Percentiles rank a stretch among this genome's conserved stretches.
phyloP scores from a whole-genome alignment of 2,329 filamentous ascomycete genomes.

The Fusarium siculi region DNA sequence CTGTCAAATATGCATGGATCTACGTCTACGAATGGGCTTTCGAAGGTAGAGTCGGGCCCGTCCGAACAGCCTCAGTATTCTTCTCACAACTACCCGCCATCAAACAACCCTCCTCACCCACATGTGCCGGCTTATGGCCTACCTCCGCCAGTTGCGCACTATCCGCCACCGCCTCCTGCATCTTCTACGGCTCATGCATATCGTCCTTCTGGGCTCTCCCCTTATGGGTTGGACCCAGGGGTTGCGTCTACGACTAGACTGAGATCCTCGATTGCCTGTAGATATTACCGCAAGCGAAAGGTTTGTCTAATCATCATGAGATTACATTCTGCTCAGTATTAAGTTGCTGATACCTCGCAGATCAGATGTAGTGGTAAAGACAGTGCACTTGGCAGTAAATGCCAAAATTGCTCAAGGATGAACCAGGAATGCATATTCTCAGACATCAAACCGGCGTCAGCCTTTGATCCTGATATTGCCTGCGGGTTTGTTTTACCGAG shows the following conservation, averaged over 20 bases:
- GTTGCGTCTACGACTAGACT: not conserved
- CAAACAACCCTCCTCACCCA: not conserved
- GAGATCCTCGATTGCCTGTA: not conserved
- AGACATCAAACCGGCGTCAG: too few species aligned
- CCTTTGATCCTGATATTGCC: too few species aligned
- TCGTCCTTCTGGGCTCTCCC: rapidly evolving
- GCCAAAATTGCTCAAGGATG: not conserved
- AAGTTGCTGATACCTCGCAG: not conserved
- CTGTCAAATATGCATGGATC: not conserved
- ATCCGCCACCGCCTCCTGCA: rapidly evolving
- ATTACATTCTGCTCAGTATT: rapidly evolving
- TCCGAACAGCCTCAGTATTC: not conserved
- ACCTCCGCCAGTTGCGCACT: rapidly evolving
- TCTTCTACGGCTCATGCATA: not conserved
- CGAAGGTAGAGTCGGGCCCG: not conserved
- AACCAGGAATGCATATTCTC: not conserved
- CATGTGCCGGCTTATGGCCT: rapidly evolving
- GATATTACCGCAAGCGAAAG: not conserved
- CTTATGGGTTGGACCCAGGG: rapidly evolving
- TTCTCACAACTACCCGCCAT: not conserved
- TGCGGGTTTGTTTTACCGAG: too few species aligned
- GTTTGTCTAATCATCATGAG: rapidly evolving
- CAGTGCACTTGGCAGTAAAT: not conserved
- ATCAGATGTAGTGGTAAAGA: not conserved
- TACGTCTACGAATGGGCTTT: rapidly evolving